phyloP scores from a whole-genome alignment of 2,329 filamentous ascomycete species.

The Penicillium polonicum region DNA sequence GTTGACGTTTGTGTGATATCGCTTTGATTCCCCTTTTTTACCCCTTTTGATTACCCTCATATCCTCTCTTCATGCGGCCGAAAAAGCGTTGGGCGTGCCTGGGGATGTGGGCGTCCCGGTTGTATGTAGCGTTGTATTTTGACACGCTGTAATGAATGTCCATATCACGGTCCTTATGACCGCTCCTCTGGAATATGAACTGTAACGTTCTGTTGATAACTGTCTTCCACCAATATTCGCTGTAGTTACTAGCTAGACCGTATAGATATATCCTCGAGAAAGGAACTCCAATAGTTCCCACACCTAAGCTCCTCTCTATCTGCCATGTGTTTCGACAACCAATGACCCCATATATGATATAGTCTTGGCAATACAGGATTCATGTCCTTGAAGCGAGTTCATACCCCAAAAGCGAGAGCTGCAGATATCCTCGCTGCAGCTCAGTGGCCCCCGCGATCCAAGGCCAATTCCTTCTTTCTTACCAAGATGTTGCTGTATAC shows the following conservation, averaged over 20 bases:
- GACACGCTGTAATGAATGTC: slow-evolving; percentile 29
- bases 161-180: slow-evolving; percentile 11
- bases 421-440: slow-evolving; percentile 21
- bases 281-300: not conserved
- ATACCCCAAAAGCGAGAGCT: slow-evolving; percentile 20
- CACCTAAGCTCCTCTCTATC: slow-evolving; percentile 2
- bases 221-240: not conserved
- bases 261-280: not conserved
- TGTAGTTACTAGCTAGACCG: not conserved
- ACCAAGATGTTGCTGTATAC: not conserved
- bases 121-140: slow-evolving; percentile 30
- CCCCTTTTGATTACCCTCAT: slow-evolving; percentile 12
- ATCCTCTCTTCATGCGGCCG: slow-evolving; percentile 15
- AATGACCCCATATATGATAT: not conserved
- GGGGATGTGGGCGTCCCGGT: slow-evolving; percentile 25
- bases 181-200: slow-evolving; percentile 14
- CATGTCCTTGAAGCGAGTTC: not conserved
- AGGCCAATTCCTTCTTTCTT: not conserved
- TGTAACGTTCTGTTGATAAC: slow-evolving; percentile 2
- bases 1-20: slow-evolving; percentile 7
- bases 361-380: slow-evolving; percentile 1
- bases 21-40: slow-evolving; percentile 10
- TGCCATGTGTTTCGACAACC: slow-evolving; percentile 18
- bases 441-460: slow-evolving; percentile 18
- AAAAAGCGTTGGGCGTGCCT: slow-evolving; percentile 21